Percentiles rank a stretch among this genome's conserved stretches.
Conservation (phyloP, 768 basidiomycete genomes). For the Boletus rubropictus region DNA sequence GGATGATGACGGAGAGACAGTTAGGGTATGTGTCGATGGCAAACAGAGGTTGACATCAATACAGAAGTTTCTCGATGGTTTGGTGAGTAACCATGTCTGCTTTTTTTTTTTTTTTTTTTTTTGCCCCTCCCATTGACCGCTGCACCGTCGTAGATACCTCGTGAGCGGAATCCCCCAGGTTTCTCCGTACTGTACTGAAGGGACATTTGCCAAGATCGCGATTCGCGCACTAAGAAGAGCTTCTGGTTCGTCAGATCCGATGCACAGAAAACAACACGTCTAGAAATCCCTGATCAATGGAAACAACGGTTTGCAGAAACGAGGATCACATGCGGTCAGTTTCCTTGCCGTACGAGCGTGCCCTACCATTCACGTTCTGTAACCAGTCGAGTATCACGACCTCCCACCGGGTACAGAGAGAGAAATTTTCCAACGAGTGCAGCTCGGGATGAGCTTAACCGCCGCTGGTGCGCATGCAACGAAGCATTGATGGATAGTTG, state of each 20-base stretch:
- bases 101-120: no score
- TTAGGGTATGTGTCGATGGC: conserved; percentile 47
- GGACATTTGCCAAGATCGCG: conserved; percentile 41
- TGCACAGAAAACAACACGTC: conserved; percentile 36
- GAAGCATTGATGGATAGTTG: neutral
- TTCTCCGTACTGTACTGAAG: conserved; percentile 12
- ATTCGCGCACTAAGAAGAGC: conserved; percentile 50
- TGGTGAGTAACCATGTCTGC: conserved; percentile 24
- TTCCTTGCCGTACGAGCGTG: neutral
- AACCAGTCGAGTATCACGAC: conserved; percentile 60
- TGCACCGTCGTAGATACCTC: conserved; percentile 42
- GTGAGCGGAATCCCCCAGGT: conserved; percentile 31
- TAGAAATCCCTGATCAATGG: conserved; percentile 48
- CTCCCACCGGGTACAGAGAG: conserved; percentile 56
- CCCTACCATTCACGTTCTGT: neutral
- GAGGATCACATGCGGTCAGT: conserved; percentile 63
- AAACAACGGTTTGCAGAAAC: conserved; percentile 50
- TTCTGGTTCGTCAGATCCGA: conserved; percentile 59
- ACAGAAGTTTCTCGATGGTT: conserved; percentile 44
- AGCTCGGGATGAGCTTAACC: conserved; percentile 70
- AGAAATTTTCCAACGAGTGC: conserved; percentile 80
- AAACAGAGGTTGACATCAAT: conserved; percentile 49
- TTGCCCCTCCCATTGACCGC: conserved; percentile 7
- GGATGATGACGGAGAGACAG: conserved; percentile 37
- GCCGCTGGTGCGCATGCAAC: conserved; percentile 48